A percentile compares a stretch with the other conserved stretches of the same genome.
Conservation (phyloP, 768 basidiomycete species). For the Rhizopogon salebrosus region DNA sequence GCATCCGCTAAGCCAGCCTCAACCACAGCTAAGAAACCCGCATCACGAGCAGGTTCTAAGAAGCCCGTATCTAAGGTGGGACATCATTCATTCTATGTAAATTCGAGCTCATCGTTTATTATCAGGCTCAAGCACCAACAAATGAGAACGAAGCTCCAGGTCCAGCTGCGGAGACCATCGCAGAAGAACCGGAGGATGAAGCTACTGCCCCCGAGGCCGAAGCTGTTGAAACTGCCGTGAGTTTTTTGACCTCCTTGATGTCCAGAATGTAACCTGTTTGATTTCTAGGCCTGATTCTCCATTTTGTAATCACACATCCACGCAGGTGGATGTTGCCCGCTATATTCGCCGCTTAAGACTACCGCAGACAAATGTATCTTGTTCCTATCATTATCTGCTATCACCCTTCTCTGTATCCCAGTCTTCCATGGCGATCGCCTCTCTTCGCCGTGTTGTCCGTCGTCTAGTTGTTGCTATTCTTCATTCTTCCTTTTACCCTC, state of each 20-base stretch:
- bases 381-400: conserved; percentile 28
- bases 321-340: conserved; percentile 8
- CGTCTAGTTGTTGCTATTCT: conserved; percentile 10
- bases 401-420: conserved; percentile 24
- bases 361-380: conserved; percentile 29
- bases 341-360: conserved; percentile 12
- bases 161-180: conserved; percentile 44
- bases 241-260: conserved; percentile 7
- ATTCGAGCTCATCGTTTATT: not conserved
- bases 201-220: conserved; percentile 34
- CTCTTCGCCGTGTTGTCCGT: conserved; percentile 15
- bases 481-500: conserved; percentile 17
- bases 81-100: not conserved
- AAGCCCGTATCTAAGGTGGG: conserved; percentile 61
- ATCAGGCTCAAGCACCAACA: conserved; percentile 30
- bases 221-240: conserved; percentile 22
- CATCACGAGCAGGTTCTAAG: conserved; percentile 54
- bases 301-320: conserved; percentile 10
- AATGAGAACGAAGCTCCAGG: conserved; percentile 35
- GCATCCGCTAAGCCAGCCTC: conserved; percentile 40
- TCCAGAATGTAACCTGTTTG: not conserved
- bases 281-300: conserved; percentile 15
- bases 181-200: conserved; percentile 48
- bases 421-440: conserved; percentile 5
- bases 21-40: conserved; percentile 43